Conservation (phyloP, 75 land plant species). For the Sequoiadendron giganteum region DNA sequence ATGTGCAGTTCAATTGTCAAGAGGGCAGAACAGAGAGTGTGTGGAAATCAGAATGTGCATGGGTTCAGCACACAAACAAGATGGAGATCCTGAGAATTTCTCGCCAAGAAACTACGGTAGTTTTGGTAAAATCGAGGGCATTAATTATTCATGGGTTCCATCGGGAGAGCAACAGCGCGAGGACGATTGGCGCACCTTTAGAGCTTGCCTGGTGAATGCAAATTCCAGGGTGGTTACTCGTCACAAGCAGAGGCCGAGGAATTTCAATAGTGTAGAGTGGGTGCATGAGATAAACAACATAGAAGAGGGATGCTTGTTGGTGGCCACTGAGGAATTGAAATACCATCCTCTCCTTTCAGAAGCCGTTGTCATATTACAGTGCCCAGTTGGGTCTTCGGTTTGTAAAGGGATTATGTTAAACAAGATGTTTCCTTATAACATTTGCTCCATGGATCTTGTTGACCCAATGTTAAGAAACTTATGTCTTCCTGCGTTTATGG, state of each 20-base stretch:
- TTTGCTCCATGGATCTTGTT: not conserved
- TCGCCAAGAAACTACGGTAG: not conserved
- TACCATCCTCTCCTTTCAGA: not conserved
- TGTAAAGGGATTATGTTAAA: not conserved
- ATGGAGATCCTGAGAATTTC: no score
- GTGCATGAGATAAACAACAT: not conserved
- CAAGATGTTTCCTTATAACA: not conserved
- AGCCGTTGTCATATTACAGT: not conserved
- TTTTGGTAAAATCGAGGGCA: not conserved
- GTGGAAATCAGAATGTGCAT: not conserved
- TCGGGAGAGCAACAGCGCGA: no score
- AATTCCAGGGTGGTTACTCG: not conserved
- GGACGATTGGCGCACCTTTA: not conserved
- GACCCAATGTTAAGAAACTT: not conserved
- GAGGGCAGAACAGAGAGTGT: not conserved
- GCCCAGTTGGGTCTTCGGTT: not conserved
- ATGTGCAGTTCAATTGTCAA: not conserved
- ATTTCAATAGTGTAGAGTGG: not conserved
- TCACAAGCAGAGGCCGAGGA: not conserved
- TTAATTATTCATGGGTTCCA: no score
- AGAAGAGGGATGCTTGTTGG: not conserved
- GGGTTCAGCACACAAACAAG: not conserved
- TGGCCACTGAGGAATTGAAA: not conserved
- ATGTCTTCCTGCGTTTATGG: not conserved
- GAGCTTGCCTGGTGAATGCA: not conserved